phyloP scores from a whole-genome alignment of 257 asterid genomes.

The Solanum rostratum region DNA sequence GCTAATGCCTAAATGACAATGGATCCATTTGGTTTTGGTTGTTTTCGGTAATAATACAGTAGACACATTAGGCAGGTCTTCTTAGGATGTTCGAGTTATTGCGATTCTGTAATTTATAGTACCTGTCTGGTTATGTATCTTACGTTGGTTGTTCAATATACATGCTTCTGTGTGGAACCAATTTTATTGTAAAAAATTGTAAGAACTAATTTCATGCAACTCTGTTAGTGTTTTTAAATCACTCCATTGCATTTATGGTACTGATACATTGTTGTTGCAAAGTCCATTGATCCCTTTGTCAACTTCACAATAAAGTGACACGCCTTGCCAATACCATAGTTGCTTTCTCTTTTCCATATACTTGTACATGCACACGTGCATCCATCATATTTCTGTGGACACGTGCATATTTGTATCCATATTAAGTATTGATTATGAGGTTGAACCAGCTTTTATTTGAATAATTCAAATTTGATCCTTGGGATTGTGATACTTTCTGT shows the following conservation, averaged over 20 bases:
- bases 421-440: background rate
- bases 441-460: background rate
- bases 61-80: background rate
- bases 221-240: background rate
- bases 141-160: background rate
- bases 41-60: background rate
- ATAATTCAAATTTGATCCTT: background rate
- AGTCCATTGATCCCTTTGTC: background rate
- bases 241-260: background rate
- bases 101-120: background rate
- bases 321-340: background rate
- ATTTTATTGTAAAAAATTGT: background rate
- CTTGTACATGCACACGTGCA: background rate
- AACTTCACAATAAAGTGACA: background rate
- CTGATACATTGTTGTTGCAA: background rate
- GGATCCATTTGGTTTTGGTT: background rate
- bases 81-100: background rate
- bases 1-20: background rate
- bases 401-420: background rate
- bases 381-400: background rate
- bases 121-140: background rate
- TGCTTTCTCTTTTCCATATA: background rate
- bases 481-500: background rate
- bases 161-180: background rate
- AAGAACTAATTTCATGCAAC: background rate